Evolutionary conservation across 2,329 filamentous ascomycete genomes (phyloP), one percentile per base, ranked within the genome.

Genomic region (Penicillium sp.): DNA sequence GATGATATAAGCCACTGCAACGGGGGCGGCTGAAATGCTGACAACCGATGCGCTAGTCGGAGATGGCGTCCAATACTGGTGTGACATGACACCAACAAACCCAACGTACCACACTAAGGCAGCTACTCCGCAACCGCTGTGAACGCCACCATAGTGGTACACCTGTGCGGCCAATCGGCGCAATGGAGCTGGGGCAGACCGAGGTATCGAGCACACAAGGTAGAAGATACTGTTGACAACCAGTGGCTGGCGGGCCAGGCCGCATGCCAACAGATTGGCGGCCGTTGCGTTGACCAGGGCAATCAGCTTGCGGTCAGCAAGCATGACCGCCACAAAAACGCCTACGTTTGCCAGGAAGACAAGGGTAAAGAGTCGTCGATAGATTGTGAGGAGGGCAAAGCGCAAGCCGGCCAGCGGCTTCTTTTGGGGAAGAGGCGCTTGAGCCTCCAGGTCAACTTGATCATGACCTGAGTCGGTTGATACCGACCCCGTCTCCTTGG

Each of bases 1-100:
- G 42, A 90, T 79, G 42, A 86, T 67, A 67, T 84, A 88, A 13
- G 84, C 82, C 26, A 89, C 71, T 13, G 81, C 76, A 29, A 81
- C 69, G 27, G 83, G 79, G n/a, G 77, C 64, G 61, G 67, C 61
- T 19, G 73, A 70, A 42, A 70, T 62, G 23, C 49, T 53, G 52
- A 59, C 55, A 21, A 57, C 53, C 13, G 64, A 50, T 35, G 51
- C 47, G 10, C 56, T 62, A 31, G 56, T 58, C 8, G 59, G 11
- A 50, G 58, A 60, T 35, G 66, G 65, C n/a, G 50, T 57, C 65
- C 67, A 73, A 56, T 73, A 74, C 19, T 73, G 58, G 49, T 65
- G 63, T 11, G 72, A 75, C 60, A 75, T 57, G 43, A 74, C 53
- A n/a, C 68, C 70, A 16, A 76, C 66, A 29, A 75, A 74, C 37